phyloP scores from a whole-genome alignment of 2,329 filamentous ascomycete species.

The Ambrosiella xylebori region DNA sequence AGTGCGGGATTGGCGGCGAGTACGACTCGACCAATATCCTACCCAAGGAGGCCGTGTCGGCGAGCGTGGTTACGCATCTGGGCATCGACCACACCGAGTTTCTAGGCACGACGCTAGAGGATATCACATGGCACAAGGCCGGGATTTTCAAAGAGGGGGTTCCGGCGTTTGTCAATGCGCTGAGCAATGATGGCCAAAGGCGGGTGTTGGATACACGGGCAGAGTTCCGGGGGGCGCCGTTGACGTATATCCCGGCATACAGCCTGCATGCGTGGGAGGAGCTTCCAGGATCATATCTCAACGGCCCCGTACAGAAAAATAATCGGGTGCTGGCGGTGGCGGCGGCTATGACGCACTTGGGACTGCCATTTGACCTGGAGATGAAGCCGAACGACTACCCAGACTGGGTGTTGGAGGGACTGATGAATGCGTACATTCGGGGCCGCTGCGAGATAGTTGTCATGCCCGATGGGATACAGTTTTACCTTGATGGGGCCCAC shows the following conservation, averaged over 20 bases:
- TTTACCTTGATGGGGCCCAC: constrained; percentile 80
- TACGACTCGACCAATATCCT: constrained; percentile 86
- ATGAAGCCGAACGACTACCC: constrained; percentile 12
- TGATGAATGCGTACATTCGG: constrained; percentile 50
- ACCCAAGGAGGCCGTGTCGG: constrained; percentile 41
- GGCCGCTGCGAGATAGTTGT: constrained; percentile 59
- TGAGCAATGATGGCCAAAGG: constrained; percentile 19
- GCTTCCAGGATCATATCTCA: constrained; percentile 24
- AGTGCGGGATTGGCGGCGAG: constrained; percentile 89
- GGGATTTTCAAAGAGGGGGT: constrained; percentile 61
- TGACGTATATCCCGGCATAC: constrained; percentile 26
- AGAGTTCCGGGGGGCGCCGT: constrained; percentile 31
- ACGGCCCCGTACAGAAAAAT: constrained; percentile 36
- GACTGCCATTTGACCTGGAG: constrained; percentile 14
- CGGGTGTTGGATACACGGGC: constrained; percentile 43
- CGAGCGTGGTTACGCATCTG: constrained; percentile 59
- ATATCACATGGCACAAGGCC: constrained; percentile 83
- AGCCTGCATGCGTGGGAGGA: constrained; percentile 26
- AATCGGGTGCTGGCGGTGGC: constrained; percentile 41
- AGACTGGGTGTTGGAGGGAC: constrained; percentile 39
- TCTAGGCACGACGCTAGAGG: constrained; percentile 59
- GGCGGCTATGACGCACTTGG: constrained; percentile 41
- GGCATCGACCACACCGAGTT: constrained; percentile 74
- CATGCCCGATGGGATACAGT: constrained; percentile 35
- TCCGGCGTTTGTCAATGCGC: constrained; percentile 20